Base-by-base conservation (phyloP, 768 basidiomycete species). In the Tubosaeta sp. region DNA sequence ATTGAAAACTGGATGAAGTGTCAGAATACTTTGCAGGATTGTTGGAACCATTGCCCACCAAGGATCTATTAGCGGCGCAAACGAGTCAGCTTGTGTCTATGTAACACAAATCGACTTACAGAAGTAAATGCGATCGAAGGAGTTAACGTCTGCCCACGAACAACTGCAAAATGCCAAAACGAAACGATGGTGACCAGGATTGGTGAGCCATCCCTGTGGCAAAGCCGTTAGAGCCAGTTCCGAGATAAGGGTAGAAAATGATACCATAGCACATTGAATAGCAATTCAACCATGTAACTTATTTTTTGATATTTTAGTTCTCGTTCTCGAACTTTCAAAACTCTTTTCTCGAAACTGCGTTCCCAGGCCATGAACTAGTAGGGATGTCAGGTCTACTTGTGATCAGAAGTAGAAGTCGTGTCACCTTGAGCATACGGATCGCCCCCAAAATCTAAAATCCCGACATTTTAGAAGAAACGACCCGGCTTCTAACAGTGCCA, bases 291-390 rank as follows among this genome's bases (percentile, higher is more conserved):
- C 39, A 78, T 81, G 68, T 94, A 97, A 69, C 91, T 97, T 44
- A 91, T 68, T 59, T 81, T 84, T 63, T 94, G 92, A 67, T 83
- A 92, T 60, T 83, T 84, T 22, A 97, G 74, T 67, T 97, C 93
- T 58, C 83, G 85, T 39, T 83, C 83, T 25, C 93, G 81, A 53
- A 95, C 75, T 47, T 79, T 82, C 48, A 87, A 66, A 1, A 94
- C 84, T 10, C 77, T 78, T 22, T 76, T 74, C 69, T 95, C 93
- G 59, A 95, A 95, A 64, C 83, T 91, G 25, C 93, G 83, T 67
- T 97, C 93, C 93, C 84, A 86, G 14, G 91, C 93, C 91, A 95
- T 95, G 70, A 95, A 97, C 84, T 87, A 60, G 22, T 39, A 34
- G 2, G 6, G 27, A 26, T 11, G 41, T 68, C 32, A 50, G 35